Evolutionary conservation across 768 basidiomycete genomes (phyloP), one percentile per base, ranked within the genome.

Genomic region (Russula sp.): DNA sequence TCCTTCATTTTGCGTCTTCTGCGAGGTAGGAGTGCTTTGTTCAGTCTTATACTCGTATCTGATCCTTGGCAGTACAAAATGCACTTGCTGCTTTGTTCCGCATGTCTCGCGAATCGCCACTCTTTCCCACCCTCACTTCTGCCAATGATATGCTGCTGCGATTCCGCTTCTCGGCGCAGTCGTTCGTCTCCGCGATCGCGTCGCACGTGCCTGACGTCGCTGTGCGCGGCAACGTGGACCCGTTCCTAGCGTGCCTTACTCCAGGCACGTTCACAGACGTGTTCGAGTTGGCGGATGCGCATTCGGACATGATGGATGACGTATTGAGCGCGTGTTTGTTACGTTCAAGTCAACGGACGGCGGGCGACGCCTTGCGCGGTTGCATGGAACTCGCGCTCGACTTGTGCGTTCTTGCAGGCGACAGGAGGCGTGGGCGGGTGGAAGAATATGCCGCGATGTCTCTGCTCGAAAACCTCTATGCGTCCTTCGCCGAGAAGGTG

Each of bases 191-290:
- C 18, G 79, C 77, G n/a, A 76, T 95, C 35, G 82, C 83, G 3
- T 75, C 80, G 39, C 93, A 95, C 67, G 77, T 92, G 22, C 86
- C 87, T 59, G 90, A 93, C 71, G 83, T 82, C n/a, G 93, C 85
- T 2, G 91, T 96, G 61, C 82, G 85, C 13, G 84, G 83, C 34
- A 87, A 89, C 69, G 89, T 91, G 66, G 84, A 86, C 63, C 77
- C 81, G 1, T 92, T 95, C 75, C 71, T 90, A 14, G 54, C 53
- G 39, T 68, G 66, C 6, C 64, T 74, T 5, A 31, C 54, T 37
- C 49, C 59, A 5, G 53, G 31, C 53, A 69, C 58, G 27, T 88
- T 88, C 67, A 75, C 80, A n/a, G 89, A 92, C 64, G 84, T 91
- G 6, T 93, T 93, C 69, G 78, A 84, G 37, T 78, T 93, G 18